Evolutionary conservation across 495 filamentous ascomycete species (phyloP).

Genomic region (Chaetomidium leptoderma): DNA sequence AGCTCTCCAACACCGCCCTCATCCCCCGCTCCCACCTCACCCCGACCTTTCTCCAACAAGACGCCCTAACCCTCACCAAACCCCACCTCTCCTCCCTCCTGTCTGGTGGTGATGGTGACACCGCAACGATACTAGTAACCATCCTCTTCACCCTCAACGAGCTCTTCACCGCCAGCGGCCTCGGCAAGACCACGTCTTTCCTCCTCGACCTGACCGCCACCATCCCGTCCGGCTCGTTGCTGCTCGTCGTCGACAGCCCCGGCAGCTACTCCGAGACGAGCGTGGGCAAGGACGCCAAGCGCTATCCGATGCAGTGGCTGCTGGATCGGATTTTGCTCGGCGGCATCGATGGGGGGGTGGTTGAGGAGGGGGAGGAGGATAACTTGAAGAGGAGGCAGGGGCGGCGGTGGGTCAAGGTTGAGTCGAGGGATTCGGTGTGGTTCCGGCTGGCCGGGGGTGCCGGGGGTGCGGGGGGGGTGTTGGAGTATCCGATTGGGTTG

Average conservation of each 20-base stretch:
- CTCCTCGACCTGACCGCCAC: slow-evolving; percentile 59
- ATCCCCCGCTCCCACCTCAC: slow-evolving; percentile 36
- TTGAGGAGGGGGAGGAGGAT: too few species aligned
- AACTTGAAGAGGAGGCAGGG: too few species aligned
- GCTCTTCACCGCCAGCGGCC: slow-evolving; percentile 70
- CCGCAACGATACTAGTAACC: slow-evolving; percentile 56
- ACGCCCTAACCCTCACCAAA: slow-evolving; percentile 55
- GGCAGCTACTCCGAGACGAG: slow-evolving; percentile 82
- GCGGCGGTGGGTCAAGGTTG: slow-evolving; percentile 64
- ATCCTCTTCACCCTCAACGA: slow-evolving; percentile 97
- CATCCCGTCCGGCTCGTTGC: slow-evolving; percentile 54
- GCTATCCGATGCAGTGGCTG: slow-evolving; percentile 91
- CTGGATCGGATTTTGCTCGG: slow-evolving; percentile 73
- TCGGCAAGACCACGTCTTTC: slow-evolving; percentile 68
- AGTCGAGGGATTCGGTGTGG: slow-evolving; percentile 74
- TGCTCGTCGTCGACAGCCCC: slow-evolving; percentile 88
- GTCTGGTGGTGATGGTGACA: too few species aligned
- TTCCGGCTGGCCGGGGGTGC: slow-evolving; percentile 60
- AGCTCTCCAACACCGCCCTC: slow-evolving; percentile 43
- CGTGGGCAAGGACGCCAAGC: slow-evolving; percentile 57
- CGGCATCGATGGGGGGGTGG: too few species aligned
- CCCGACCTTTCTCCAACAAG: slow-evolving; percentile 53
- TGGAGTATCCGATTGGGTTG: slow-evolving; percentile 77
- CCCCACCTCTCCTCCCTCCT: slow-evolving; percentile 41
- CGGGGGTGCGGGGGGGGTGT: slow-evolving; percentile 2